Conservation (phyloP, 768 basidiomycete species). For the Podaxis pistillaris region DNA sequence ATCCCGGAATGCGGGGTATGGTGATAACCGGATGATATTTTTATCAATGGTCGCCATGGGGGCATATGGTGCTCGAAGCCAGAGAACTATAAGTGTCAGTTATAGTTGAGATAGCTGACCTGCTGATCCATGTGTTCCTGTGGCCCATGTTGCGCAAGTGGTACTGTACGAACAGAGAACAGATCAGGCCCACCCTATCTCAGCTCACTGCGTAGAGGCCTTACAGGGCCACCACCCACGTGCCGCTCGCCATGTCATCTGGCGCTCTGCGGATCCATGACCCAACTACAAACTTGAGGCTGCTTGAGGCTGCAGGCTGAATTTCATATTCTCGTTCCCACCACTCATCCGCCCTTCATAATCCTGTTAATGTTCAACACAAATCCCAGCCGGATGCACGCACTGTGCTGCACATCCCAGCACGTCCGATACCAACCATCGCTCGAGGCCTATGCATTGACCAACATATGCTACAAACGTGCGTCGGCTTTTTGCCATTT, state of each 20-base stretch:
- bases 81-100: background rate
- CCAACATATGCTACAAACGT: background rate
- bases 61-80: background rate
- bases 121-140: background rate
- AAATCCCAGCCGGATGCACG: background rate
- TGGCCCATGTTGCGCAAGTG: background rate
- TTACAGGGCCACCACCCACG: no score
- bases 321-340: no score
- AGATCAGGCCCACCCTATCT: no score
- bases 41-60: background rate
- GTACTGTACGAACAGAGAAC: background rate
- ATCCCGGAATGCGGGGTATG: background rate
- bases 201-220: no score
- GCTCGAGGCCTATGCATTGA: background rate
- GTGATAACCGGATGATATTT: background rate
- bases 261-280: background rate
- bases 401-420: background rate
- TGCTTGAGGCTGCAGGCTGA: background rate
- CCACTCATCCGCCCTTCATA: background rate
- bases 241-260: no score
- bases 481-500: conserved; percentile 1
- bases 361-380: background rate
- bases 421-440: background rate
- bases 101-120: background rate
- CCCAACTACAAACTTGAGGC: background rate